Percentiles rank a stretch among this genome's conserved stretches.
Evolutionary conservation across 805 yeast species (phyloP).

Genomic region (Yarrowia sp.): DNA sequence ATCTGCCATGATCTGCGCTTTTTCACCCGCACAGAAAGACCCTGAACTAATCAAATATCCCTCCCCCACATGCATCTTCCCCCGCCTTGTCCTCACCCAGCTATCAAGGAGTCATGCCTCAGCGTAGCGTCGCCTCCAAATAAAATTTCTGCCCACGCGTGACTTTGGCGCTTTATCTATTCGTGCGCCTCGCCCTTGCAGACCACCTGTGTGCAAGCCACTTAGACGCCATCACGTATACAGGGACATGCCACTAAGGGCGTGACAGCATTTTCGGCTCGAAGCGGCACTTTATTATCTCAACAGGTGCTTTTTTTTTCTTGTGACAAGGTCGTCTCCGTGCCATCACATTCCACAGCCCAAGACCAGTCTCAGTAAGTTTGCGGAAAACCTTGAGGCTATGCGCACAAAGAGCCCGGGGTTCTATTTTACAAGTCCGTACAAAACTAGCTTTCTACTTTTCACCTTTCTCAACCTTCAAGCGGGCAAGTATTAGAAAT

Average conservation of each 20-base stretch:
- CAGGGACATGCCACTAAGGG: neutral
- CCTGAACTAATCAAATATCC: neutral
- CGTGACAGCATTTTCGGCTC: neutral
- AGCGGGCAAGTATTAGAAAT: slow-evolving; percentile 11
- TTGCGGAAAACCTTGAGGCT: slow-evolving; percentile 15
- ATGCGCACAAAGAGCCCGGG: slow-evolving; percentile 7
- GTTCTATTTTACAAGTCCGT: neutral
- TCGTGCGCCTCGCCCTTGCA: slow-evolving; percentile 21
- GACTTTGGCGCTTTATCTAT: slow-evolving; percentile 26
- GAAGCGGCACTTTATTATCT: neutral
- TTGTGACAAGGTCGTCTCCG: neutral
- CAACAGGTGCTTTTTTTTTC: neutral
- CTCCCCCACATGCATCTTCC: slow-evolving; percentile 6
- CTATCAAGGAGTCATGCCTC: neutral
- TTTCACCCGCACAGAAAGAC: neutral
- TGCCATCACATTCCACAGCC: slow-evolving; percentile 4
- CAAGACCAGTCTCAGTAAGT: slow-evolving; percentile 12
- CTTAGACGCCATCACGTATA: neutral
- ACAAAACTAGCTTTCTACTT: neutral
- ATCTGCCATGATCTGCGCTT: neutral
- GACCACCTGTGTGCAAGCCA: neutral
- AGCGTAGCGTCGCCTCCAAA: neutral
- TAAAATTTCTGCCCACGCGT: slow-evolving; percentile 16
- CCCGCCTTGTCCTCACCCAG: neutral
- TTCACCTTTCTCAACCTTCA: neutral